Conservation (phyloP, 306 rosid species). For the Nissolia schottii region DNA sequence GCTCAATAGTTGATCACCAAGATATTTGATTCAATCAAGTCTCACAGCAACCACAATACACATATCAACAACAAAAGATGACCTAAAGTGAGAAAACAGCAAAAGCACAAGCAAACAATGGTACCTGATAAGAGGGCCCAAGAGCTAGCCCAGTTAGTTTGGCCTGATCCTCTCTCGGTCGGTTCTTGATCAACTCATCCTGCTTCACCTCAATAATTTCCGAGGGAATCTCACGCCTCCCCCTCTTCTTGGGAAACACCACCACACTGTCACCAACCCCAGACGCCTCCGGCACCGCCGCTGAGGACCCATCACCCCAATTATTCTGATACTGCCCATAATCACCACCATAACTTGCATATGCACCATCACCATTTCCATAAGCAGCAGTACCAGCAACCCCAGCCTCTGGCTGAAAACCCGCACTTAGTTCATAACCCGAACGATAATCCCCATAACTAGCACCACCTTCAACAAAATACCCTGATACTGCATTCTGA, state of each 20-base stretch:
- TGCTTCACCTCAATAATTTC: constrained; percentile 89
- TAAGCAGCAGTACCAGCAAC: constrained; percentile 22
- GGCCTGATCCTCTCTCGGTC: constrained; percentile 87
- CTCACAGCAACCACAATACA: not conserved
- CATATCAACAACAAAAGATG: not conserved
- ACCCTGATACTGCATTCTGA: constrained; percentile 29
- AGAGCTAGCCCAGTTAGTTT: constrained; percentile 84
- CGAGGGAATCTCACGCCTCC: constrained; percentile 65
- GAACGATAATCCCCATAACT: constrained; percentile 39
- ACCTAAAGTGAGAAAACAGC: not conserved
- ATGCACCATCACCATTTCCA: constrained; percentile 28
- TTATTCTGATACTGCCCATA: constrained; percentile 41
- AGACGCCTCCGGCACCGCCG: constrained; percentile 22
- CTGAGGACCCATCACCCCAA: constrained; percentile 36
- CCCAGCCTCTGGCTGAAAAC: constrained; percentile 37
- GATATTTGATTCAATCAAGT: not conserved
- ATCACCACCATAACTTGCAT: constrained; percentile 40
- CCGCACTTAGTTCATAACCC: constrained; percentile 30
- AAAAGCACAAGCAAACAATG: constrained; percentile 12
- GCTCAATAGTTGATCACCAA: not conserved
- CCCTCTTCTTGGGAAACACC: constrained; percentile 57
- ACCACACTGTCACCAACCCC: constrained; percentile 24
- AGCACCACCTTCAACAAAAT: constrained; percentile 15
- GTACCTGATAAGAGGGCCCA: constrained; percentile 91
- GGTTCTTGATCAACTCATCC: constrained; percentile 85